A percentile compares a stretch with the other conserved stretches of the same genome.
Evolutionary conservation across 1,284 basidiomycete genomes (phyloP).

Genomic region (Cutaneotrichosporon spelunceum): DNA sequence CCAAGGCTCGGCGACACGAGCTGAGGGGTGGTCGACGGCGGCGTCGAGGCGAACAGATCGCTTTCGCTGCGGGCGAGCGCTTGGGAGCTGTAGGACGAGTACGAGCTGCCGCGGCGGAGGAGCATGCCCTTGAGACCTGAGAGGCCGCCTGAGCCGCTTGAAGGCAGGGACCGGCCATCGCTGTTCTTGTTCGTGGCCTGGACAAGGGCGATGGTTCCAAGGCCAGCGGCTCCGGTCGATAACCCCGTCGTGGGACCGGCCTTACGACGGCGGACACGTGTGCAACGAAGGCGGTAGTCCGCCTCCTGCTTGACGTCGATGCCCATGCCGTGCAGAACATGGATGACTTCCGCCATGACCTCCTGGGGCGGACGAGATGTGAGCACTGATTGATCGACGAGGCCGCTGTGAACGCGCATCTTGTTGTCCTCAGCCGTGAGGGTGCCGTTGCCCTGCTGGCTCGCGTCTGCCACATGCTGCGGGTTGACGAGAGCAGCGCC

Average conservation of each 20-base stretch:
- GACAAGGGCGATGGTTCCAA: conserved; percentile 68
- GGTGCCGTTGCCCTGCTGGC: background rate
- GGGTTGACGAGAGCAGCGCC: conserved; percentile 5
- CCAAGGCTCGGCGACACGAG: conserved; percentile 23
- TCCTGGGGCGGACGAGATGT: conserved; percentile 79
- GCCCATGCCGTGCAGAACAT: conserved; percentile 82
- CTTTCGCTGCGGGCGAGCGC: conserved; percentile 35
- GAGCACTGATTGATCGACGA: conserved; percentile 87
- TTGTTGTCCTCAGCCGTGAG: conserved; percentile 56
- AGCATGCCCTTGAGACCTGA: conserved; percentile 78
- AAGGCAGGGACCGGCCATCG: conserved; percentile 73
- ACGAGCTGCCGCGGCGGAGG: conserved; percentile 80
- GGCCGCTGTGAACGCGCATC: conserved; percentile 82
- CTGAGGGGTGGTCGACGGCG: conserved; percentile 36
- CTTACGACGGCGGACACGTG: conserved; percentile 68
- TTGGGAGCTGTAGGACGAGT: conserved; percentile 57
- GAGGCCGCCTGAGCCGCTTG: conserved; percentile 60
- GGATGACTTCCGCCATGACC: conserved; percentile 78
- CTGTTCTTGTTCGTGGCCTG: conserved; percentile 69
- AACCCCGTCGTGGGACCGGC: conserved; percentile 50
- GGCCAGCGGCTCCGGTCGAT: conserved; percentile 31
- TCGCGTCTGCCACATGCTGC: background rate
- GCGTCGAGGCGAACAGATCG: conserved; percentile 46
- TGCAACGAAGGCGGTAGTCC: conserved; percentile 81
- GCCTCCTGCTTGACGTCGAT: conserved; percentile 81